Conservation (phyloP, 2,329 filamentous ascomycete genomes). For the Calonectria montana region DNA sequence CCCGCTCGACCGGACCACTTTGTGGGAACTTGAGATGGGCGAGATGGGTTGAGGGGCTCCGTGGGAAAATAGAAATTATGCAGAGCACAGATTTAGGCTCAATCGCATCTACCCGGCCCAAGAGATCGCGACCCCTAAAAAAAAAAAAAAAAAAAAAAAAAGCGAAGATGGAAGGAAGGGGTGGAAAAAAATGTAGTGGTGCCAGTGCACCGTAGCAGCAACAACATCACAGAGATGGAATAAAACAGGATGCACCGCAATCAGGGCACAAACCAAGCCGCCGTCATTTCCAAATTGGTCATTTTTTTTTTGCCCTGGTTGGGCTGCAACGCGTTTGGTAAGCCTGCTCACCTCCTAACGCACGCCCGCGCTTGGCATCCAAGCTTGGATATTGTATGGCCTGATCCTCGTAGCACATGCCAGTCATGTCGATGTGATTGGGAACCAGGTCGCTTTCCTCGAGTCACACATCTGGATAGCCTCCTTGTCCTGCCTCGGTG, state of each 20-base stretch:
- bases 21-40: background rate
- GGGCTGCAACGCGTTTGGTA: slow-evolving; percentile 15
- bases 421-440: slow-evolving; percentile 32
- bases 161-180: no score
- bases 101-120: slow-evolving; percentile 24
- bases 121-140: slow-evolving; percentile 10
- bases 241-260: background rate
- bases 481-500: slow-evolving; percentile 1
- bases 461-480: slow-evolving; percentile 12
- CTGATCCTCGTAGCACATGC: slow-evolving; percentile 40
- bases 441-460: slow-evolving; percentile 1
- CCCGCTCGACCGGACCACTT: slow-evolving; percentile 7
- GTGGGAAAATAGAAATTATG: background rate
- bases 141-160: background rate
- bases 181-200: background rate
- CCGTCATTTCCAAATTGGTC: background rate
- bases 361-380: slow-evolving; percentile 38
- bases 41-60: slow-evolving; percentile 6
- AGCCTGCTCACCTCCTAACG: slow-evolving; percentile 28
- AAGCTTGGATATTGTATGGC: slow-evolving; percentile 39
- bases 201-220: background rate
- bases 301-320: slow-evolving; percentile 14
- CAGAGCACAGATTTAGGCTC: slow-evolving; percentile 15
- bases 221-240: background rate
- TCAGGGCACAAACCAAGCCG: background rate